Conservation (phyloP, 1,139 yeast species). For the Pichia sp. region DNA sequence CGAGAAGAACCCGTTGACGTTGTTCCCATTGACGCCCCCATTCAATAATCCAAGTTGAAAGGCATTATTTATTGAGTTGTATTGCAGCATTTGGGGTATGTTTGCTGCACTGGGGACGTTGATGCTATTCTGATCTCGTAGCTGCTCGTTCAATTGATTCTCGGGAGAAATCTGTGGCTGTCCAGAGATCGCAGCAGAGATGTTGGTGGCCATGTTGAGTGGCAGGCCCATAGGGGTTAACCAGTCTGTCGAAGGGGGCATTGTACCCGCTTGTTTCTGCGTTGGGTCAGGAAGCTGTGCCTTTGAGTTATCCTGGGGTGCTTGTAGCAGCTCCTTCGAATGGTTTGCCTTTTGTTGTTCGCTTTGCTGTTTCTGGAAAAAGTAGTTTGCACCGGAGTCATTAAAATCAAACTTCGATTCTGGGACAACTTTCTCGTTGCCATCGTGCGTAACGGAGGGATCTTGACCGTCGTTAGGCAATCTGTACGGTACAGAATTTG, state of each 20-base stretch:
- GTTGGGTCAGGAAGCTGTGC: not conserved
- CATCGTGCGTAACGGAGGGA: not conserved
- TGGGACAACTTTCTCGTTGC: not conserved
- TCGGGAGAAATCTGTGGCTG: not conserved
- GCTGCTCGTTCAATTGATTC: not conserved
- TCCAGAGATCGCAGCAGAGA: not conserved
- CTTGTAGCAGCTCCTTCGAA: not conserved
- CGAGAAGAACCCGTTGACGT: conserved; percentile 36
- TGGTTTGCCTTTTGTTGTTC: not conserved
- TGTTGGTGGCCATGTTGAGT: conserved; percentile 1
- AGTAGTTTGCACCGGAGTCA: not conserved
- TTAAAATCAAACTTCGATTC: not conserved
- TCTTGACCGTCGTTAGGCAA: not conserved
- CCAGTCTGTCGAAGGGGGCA: conserved; percentile 5
- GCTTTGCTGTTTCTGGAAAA: conserved; percentile 1
- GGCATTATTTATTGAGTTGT: not conserved
- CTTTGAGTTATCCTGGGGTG: not conserved
- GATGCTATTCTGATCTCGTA: not conserved
- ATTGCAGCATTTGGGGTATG: conserved; percentile 2
- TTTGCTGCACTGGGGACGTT: not conserved
- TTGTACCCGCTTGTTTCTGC: not conserved
- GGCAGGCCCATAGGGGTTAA: conserved; percentile 5
- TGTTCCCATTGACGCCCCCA: not conserved
- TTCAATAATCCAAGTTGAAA: not conserved
- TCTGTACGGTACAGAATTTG: conserved; percentile 14